phyloP scores from a whole-genome alignment of 2,329 filamentous ascomycete species.

The Clarireedia hainanense region DNA sequence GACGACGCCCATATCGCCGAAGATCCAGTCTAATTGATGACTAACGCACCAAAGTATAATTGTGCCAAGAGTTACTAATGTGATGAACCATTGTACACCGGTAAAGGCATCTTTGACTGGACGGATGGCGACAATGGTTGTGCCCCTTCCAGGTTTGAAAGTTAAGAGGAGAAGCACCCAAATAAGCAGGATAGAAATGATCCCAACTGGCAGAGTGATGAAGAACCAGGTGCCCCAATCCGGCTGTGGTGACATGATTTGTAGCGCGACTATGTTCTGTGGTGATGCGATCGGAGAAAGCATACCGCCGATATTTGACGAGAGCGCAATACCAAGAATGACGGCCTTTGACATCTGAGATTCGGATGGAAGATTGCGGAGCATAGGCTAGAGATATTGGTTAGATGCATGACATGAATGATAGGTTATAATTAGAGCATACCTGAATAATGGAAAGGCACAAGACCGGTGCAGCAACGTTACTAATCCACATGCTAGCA shows the following conservation, averaged over 20 bases:
- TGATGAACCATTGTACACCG: slow-evolving; percentile 89
- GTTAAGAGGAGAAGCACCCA: slow-evolving; percentile 80
- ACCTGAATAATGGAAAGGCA: slow-evolving; percentile 97
- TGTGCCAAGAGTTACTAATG: slow-evolving; percentile 70
- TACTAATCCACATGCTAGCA: slow-evolving; percentile 98
- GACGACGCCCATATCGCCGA: slow-evolving; percentile 97
- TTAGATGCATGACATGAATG: neutral
- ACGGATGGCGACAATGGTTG: slow-evolving; percentile 84
- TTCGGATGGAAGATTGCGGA: slow-evolving; percentile 83
- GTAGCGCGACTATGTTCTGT: slow-evolving; percentile 92
- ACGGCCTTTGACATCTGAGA: slow-evolving; percentile 92
- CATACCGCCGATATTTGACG: slow-evolving; percentile 93
- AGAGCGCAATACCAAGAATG: slow-evolving; percentile 88
- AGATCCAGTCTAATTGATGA: slow-evolving; percentile 77
- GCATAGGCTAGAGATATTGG: slow-evolving; percentile 58
- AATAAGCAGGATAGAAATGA: slow-evolving; percentile 79
- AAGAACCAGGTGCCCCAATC: slow-evolving; percentile 98
- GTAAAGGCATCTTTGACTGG: slow-evolving; percentile 83
- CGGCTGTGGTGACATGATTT: slow-evolving; percentile 88
- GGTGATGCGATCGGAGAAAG: slow-evolving; percentile 95
- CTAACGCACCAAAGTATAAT: slow-evolving; percentile 89
- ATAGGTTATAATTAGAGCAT: slow-evolving; percentile 21
- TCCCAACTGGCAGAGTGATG: slow-evolving; percentile 83
- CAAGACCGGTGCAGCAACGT: slow-evolving; percentile 91
- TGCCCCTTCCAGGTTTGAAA: slow-evolving; percentile 78